Evolutionary conservation across 2,329 filamentous ascomycete species (phyloP).

Genomic region (Monosporascus sp.): DNA sequence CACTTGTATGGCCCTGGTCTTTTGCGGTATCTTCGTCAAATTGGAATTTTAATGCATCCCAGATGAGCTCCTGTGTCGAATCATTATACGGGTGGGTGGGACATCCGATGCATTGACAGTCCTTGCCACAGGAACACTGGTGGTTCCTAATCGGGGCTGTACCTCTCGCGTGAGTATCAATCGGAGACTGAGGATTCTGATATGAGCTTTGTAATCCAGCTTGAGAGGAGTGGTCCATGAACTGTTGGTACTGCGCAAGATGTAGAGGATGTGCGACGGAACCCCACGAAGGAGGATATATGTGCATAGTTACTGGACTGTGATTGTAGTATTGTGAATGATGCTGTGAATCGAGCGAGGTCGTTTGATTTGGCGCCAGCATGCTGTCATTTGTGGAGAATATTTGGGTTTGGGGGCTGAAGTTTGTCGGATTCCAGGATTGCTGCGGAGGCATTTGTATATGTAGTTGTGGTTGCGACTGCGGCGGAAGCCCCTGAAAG

Average conservation of each 20-base stretch:
- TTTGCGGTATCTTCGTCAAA: not conserved
- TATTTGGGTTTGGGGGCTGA: not conserved
- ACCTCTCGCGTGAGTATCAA: not conserved
- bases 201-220: conserved; percentile 17
- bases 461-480: not conserved
- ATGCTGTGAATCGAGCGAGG: not conserved
- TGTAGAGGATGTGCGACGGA: conserved; percentile 43
- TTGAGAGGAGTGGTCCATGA: conserved; percentile 36
- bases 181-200: not conserved
- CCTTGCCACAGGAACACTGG: conserved; percentile 1
- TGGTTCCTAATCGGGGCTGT: not conserved
- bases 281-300: not conserved
- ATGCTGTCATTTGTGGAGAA: not conserved
- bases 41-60: not conserved
- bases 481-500: conserved; percentile 4
- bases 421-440: not conserved
- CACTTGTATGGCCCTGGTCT: not conserved
- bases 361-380: not conserved
- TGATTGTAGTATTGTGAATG: not conserved
- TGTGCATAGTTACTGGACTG: not conserved
- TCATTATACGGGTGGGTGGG: conserved; percentile 1
- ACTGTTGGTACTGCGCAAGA: conserved; percentile 46
- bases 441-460: not conserved
- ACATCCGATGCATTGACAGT: conserved; percentile 1
- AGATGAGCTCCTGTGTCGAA: not conserved